phyloP scores from a whole-genome alignment of 2,329 filamentous ascomycete genomes.

The Penicillium sp. region DNA sequence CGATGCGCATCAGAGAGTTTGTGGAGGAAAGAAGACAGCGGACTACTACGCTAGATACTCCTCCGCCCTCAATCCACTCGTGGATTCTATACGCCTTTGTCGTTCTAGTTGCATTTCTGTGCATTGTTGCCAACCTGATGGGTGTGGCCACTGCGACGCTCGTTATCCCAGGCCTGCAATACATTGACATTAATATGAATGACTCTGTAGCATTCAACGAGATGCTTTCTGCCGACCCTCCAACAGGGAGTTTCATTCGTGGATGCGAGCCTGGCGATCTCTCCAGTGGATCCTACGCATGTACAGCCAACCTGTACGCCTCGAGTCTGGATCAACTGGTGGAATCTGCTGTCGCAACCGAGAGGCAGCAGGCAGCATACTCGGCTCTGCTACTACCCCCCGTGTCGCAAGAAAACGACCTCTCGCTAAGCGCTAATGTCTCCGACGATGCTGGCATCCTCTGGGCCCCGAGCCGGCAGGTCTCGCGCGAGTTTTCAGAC shows the following conservation, averaged over 20 bases:
- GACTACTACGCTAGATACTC: background rate
- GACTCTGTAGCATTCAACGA: background rate
- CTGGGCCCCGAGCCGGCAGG: background rate
- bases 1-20: background rate
- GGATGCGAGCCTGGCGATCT: background rate
- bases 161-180: constrained; percentile 1
- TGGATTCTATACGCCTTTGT: background rate
- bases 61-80: background rate
- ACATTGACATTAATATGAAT: background rate
- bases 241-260: background rate
- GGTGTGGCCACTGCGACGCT: background rate
- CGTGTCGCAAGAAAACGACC: background rate
- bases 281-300: background rate
- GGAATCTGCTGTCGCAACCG: background rate
- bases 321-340: background rate
- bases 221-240: background rate
- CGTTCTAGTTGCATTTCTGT: background rate
- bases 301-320: background rate
- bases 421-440: background rate
- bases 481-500: background rate
- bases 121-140: background rate
- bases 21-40: no score
- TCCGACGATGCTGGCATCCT: background rate
- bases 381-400: background rate
- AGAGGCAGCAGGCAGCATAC: background rate